Percentiles rank a stretch among this genome's conserved stretches.
phyloP scores from a whole-genome alignment of 805 yeast species.

The Yamadazyma takamatsuzukensis region DNA sequence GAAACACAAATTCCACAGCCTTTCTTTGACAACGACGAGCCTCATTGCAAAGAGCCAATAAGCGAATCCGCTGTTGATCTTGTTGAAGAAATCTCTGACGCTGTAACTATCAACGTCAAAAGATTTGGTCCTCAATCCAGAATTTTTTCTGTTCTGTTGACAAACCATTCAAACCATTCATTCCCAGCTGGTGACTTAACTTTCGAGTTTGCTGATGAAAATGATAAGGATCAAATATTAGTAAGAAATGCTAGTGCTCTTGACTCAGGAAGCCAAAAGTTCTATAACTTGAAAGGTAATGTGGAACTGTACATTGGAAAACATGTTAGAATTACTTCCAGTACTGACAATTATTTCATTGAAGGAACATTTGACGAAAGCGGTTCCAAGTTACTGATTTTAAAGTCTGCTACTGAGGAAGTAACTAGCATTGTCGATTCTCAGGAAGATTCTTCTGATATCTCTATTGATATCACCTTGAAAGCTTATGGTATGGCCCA shows the following conservation, averaged over 20 bases:
- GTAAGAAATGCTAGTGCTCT: conserved; percentile 24
- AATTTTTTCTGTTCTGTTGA: conserved; percentile 21
- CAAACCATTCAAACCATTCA: conserved; percentile 17
- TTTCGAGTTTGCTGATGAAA: conserved; percentile 22
- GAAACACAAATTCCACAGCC: background rate
- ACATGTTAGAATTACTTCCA: conserved; percentile 17
- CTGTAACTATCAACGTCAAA: conserved; percentile 14
- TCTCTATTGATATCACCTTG: conserved; percentile 23
- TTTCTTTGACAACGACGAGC: too few species aligned
- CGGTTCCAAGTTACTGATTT: conserved; percentile 3
- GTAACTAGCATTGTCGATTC: background rate
- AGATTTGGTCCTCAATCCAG: conserved; percentile 15
- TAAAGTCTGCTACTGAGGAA: background rate
- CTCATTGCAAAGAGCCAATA: background rate
- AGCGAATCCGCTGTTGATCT: background rate
- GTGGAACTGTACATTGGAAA: conserved; percentile 14
- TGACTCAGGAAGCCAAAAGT: conserved; percentile 22
- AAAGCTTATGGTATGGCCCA: conserved; percentile 30
- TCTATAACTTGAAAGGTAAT: conserved; percentile 22
- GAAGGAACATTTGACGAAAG: conserved; percentile 6
- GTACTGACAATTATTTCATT: conserved; percentile 12
- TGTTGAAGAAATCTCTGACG: background rate
- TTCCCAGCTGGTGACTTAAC: conserved; percentile 27
- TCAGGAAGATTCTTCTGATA: background rate
- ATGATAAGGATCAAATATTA: conserved; percentile 12